Base-by-base conservation (phyloP, 768 basidiomycete species). In the Agrocybe pediades region DNA sequence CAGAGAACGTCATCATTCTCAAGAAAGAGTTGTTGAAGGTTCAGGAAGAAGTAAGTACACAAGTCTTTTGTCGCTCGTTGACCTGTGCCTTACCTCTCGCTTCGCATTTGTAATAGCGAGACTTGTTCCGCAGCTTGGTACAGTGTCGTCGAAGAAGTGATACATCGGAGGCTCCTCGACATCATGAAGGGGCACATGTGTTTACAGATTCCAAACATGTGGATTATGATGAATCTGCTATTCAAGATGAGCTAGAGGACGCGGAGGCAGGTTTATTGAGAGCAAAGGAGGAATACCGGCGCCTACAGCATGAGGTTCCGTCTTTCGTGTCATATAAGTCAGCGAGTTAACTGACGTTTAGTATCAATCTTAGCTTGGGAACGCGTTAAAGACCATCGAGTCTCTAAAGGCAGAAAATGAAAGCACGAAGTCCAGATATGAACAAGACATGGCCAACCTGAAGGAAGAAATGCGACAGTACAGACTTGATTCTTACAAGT, bases 21-120 rank as follows among this genome's bases (percentile, higher is more conserved):
- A 69, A 68, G 58, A 62, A 65, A 21, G 70, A 74, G 49, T 64
- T 74, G 11, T 61, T 62, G 30, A 62, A 63, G 27, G 63, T 62
- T 15, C 58, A 67, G 43, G 64, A 65, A 58, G 67, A 72, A 62
- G 72, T 69, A 52, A 20, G 64, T 45, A 44, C 29, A 25, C 20
- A 2, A 24, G n/a, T 9, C 26, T 27, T 3, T 29, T n/a, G 24
- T 21, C 24, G 19, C 48, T 41, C 27, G 23, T 24, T 29, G 17
- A 50, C 25, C 3, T n/a, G 11, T 6, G 3, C 33, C 3, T 5
- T 5, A 11, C n/a, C 13, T 36, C 11, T 36, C n/a, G 33, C n/a
- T 36, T 4, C n/a, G 17, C 23, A 21, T 24, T 36, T n/a, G 17
- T 13, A 8, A 27, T 47, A 62, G 61, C 56, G 61, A 16, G 54